Conservation (phyloP, 2,329 filamentous ascomycete genomes). For the Clathrospora elynae region DNA sequence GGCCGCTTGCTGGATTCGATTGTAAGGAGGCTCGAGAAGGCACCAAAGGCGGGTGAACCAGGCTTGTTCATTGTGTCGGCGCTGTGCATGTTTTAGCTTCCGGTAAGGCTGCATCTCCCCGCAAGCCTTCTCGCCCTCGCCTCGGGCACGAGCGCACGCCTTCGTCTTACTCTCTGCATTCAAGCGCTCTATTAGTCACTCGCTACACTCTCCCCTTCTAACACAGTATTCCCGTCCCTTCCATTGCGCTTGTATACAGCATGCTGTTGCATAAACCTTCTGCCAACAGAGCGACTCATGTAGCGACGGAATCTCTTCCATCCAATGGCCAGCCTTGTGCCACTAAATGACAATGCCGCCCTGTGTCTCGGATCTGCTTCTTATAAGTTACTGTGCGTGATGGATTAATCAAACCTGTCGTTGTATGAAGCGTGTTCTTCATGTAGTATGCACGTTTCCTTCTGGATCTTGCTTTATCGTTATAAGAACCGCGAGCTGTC, state of each 20-base stretch:
- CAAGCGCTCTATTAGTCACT: neutral
- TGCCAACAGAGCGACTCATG: neutral
- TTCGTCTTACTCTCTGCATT: neutral
- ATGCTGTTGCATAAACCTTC: too few relatives aligned
- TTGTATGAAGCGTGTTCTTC: too few relatives aligned
- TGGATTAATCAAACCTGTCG: too few relatives aligned
- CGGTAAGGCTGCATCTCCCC: conserved; percentile 31
- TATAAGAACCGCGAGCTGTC: conserved; percentile 1
- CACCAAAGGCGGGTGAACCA: conserved; percentile 25
- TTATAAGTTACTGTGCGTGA: conserved; percentile 1
- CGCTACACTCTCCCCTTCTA: neutral
- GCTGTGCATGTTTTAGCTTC: conserved; percentile 30
- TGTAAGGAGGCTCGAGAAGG: conserved; percentile 27
- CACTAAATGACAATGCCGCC: neutral
- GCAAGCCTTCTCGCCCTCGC: conserved; percentile 17
- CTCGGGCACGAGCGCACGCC: neutral
- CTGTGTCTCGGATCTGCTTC: conserved; percentile 3
- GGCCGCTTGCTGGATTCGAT: conserved; percentile 22
- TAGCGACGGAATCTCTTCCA: conserved; percentile 1
- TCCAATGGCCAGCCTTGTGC: conserved; percentile 2
- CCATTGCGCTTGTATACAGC: too few relatives aligned
- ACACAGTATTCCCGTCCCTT: too few relatives aligned
- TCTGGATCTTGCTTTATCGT: too few relatives aligned
- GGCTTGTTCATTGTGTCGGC: conserved; percentile 15
- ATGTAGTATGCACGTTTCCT: too few relatives aligned